Conservation (phyloP, 164 flowering plant species). For the Liriodendron chinense region DNA sequence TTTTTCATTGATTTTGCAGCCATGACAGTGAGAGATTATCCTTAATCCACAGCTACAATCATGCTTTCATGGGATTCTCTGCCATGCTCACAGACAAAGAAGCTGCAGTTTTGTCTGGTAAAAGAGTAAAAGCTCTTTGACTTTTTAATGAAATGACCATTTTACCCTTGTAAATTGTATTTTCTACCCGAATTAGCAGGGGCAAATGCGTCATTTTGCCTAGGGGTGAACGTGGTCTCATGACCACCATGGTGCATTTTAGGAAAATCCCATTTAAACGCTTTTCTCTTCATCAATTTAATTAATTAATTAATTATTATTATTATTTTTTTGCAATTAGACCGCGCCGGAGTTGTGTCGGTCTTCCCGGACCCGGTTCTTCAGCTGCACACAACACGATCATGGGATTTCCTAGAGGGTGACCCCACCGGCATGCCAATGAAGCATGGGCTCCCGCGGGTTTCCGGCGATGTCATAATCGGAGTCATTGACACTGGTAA, state of each 20-base stretch:
- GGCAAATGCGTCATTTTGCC: not conserved
- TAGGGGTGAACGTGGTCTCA: not conserved
- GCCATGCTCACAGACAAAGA: slow-evolving; percentile 77
- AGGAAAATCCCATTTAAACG: too few relatives aligned
- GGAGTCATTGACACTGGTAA: slow-evolving; percentile 37
- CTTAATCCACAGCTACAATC: slow-evolving; percentile 54
- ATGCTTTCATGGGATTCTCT: slow-evolving; percentile 80
- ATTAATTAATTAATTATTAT: not conserved
- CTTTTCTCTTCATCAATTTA: not conserved
- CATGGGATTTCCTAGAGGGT: slow-evolving; percentile 31
- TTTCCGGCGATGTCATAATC: slow-evolving; percentile 20
- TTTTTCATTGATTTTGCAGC: slow-evolving; percentile 29
- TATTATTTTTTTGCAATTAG: slow-evolving; percentile 25
- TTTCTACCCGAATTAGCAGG: too few relatives aligned
- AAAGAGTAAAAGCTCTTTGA: slow-evolving; percentile 30
- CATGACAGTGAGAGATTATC: slow-evolving; percentile 46
- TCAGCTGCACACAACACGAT: slow-evolving; percentile 31
- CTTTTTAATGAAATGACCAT: not conserved
- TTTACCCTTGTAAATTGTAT: not conserved
- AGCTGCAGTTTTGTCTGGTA: slow-evolving; percentile 68
- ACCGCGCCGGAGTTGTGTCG: slow-evolving; percentile 31
- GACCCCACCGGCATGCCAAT: slow-evolving; percentile 8
- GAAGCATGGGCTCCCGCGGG: not conserved
- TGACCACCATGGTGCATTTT: not conserved
- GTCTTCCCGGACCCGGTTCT: slow-evolving; percentile 31